Percentiles rank a stretch among this genome's conserved stretches.
phyloP scores from a whole-genome alignment of 495 filamentous ascomycete genomes.

The Neurospora sp. region DNA sequence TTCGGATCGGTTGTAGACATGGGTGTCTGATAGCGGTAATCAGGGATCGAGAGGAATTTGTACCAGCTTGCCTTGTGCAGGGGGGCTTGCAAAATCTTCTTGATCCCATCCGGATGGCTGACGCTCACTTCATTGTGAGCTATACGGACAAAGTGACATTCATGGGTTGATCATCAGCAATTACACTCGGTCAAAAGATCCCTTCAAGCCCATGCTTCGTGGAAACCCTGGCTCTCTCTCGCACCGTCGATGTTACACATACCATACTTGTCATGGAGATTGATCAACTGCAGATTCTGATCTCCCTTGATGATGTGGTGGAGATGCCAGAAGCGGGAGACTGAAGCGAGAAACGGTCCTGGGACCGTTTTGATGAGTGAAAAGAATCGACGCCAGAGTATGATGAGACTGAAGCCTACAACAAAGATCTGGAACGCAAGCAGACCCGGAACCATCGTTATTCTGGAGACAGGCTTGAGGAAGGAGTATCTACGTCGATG shows the following conservation, averaged over 20 bases:
- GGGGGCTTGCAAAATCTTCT: constrained; percentile 14
- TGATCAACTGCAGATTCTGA: background rate
- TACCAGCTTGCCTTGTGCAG: constrained; percentile 20
- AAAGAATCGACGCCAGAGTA: background rate
- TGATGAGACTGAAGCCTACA: background rate
- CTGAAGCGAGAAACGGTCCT: background rate
- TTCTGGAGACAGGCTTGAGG: background rate
- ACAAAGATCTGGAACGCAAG: background rate
- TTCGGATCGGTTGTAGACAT: constrained; percentile 33
- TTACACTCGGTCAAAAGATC: background rate
- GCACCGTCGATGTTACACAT: background rate
- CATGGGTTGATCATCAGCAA: background rate
- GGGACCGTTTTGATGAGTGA: background rate
- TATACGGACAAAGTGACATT: constrained; percentile 39
- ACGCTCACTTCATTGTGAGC: constrained; percentile 39
- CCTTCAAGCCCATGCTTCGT: background rate
- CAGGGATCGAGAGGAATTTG: constrained; percentile 25
- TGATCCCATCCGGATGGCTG: constrained; percentile 35
- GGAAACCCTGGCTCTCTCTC: background rate
- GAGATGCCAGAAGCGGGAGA: constrained; percentile 4
- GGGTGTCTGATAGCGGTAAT: constrained; percentile 32
- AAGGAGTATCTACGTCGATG: background rate
- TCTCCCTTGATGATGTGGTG: constrained; percentile 1
- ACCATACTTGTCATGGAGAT: constrained; percentile 1
- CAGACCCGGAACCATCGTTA: background rate